phyloP scores from a whole-genome alignment of 169 alveolate genomes.

The Plasmodium adleri region DNA sequence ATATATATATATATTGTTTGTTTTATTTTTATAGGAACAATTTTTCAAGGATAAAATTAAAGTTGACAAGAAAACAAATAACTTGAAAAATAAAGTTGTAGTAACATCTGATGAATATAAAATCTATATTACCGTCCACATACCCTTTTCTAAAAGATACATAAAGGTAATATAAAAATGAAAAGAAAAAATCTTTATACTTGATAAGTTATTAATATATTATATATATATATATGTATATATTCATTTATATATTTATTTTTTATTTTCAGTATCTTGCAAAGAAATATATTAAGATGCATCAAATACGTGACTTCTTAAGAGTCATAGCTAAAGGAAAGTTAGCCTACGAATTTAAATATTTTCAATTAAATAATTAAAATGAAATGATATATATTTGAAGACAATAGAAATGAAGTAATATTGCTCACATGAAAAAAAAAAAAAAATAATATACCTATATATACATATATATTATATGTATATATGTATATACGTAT shows the following conservation, averaged over 20 bases:
- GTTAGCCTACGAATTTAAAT: conserved; percentile 93
- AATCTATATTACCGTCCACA: conserved; percentile 93
- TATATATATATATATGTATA: neutral
- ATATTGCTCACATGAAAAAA: neutral
- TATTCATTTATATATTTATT: conserved; percentile 3
- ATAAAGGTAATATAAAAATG: conserved; percentile 84
- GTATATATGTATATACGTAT: neutral
- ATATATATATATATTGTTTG: neutral
- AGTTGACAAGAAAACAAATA: conserved; percentile 97
- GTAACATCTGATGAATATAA: conserved; percentile 92
- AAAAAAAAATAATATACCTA: neutral
- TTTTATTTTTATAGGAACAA: conserved; percentile 88
- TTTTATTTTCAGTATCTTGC: conserved; percentile 93
- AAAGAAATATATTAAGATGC: conserved; percentile 98
- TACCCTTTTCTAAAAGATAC: conserved; percentile 98
- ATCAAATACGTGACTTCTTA: conserved; percentile 97
- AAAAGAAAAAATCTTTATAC: neutral
- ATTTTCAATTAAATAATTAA: conserved; percentile 94
- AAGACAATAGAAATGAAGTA: conserved; percentile 8
- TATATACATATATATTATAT: conserved; percentile 16
- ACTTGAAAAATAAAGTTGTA: conserved; percentile 94
- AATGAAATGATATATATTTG: conserved; percentile 76
- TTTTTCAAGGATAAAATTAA: conserved; percentile 95
- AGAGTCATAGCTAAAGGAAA: conserved; percentile 97
- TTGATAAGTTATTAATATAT: neutral